Base-by-base conservation (phyloP, 805 yeast species). In the Barnettozyma sucrosica region DNA sequence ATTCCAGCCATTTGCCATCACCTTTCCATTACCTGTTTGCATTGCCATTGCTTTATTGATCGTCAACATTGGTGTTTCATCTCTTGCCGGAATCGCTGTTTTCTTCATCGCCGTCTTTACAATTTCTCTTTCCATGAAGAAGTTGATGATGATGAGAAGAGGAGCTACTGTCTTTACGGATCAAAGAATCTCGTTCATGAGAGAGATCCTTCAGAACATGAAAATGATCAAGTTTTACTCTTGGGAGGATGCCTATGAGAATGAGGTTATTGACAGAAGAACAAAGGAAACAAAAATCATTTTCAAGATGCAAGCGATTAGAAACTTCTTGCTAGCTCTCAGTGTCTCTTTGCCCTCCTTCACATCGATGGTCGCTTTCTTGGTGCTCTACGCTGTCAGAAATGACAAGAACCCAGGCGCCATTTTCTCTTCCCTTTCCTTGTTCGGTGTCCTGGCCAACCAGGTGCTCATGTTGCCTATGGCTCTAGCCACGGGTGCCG, bases 181-280 rank as follows among this genome's bases (percentile, higher is more conserved):
- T 65, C 57, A 66, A 21, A 75, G 95, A 58, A 81, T 86, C 23
- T 66, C 72, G 42, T 69, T 71, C 53, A 74, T 82, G 61, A 79
- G 82, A 57, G 89, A 83, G 60, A 75, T 81, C 28, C 65, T 83
- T 51, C 74, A 72, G 52, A 76, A 79, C 57, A 74, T 83, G 66
- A 82, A 79, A 55, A 75, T 83, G 62, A 84, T 88, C 66, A 88
- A 88, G 68, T 85, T 75, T 63, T 88, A 88, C 61, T 83, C 92
- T 1, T 88, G 96, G 96, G 96, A 89, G 66, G 73, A 72, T 24
- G 87, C 96, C 1, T 88, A 86, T 63, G 70, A 72, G 46, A 62
- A 71, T 11, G 63, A 75, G 41, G 75, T 87, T 38, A 56, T 77
- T 7, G 70, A 70, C 4, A 67, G 77, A 33, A 75, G 96, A 59